Conservation (phyloP, 306 rosid species). For the Pueraria montana region DNA sequence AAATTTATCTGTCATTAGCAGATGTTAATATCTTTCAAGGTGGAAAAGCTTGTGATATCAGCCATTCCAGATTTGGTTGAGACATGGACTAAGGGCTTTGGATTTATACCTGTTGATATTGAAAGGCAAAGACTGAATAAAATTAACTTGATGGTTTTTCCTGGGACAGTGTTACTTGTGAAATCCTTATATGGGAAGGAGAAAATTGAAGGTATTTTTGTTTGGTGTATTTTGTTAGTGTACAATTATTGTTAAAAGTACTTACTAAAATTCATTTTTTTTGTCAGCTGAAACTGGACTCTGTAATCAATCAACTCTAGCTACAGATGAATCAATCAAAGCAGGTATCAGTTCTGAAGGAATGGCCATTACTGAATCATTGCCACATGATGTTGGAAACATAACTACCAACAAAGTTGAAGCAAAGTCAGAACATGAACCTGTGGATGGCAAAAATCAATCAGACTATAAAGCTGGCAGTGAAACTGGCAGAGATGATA, state of each 20-base stretch:
- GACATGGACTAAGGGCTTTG: conserved; percentile 97
- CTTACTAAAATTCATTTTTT: background rate
- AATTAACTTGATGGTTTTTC: conserved; percentile 92
- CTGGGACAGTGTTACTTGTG: conserved; percentile 87
- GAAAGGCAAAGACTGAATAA: conserved; percentile 73
- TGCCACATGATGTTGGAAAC: conserved; percentile 42
- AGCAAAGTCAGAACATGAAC: conserved; percentile 48
- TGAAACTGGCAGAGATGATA: conserved; percentile 29
- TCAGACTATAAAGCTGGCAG: conserved; percentile 41
- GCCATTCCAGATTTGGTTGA: conserved; percentile 89
- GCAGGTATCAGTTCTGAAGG: conserved; percentile 38
- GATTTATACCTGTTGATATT: conserved; percentile 69
- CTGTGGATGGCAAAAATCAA: conserved; percentile 41
- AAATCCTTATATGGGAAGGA: conserved; percentile 64
- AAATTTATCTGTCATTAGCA: conserved; percentile 49
- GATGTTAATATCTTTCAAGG: conserved; percentile 86
- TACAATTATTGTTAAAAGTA: background rate
- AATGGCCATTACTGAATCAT: conserved; percentile 45
- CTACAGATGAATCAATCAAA: conserved; percentile 44
- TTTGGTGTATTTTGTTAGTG: conserved; percentile 18
- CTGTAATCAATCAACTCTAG: conserved; percentile 49
- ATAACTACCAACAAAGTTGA: conserved; percentile 24
- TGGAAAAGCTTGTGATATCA: conserved; percentile 86
- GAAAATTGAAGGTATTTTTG: conserved; percentile 53
- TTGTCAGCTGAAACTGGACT: conserved; percentile 45